These are phyloP conservation scores for Suillus subaureus DNA, from an alignment of 768 basidiomycete species.

Conservation along the genomic window DNA sequence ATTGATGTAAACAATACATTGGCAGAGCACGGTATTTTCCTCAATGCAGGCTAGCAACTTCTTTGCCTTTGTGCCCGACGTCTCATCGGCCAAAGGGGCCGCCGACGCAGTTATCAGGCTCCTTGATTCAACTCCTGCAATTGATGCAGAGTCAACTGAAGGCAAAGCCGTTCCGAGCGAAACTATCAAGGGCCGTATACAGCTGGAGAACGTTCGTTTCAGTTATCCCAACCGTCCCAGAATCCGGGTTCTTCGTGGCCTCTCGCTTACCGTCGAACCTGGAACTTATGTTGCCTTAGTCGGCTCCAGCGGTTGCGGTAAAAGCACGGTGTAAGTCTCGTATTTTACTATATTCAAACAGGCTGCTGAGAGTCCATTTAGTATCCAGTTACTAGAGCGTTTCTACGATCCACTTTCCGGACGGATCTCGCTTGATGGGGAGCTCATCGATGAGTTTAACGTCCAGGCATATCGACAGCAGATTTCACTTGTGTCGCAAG, in stretches of 20 bases:
- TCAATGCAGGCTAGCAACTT: slow-evolving; percentile 87
- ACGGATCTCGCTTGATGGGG: slow-evolving; percentile 70
- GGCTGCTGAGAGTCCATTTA: slow-evolving; percentile 25
- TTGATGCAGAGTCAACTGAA: slow-evolving; percentile 74
- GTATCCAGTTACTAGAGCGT: slow-evolving; percentile 82
- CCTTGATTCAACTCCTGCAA: slow-evolving; percentile 72
- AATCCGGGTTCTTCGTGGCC: slow-evolving; percentile 78
- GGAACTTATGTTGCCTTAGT: slow-evolving; percentile 83
- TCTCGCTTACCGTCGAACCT: slow-evolving; percentile 71
- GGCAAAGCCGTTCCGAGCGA: slow-evolving; percentile 54
- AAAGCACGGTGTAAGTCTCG: slow-evolving; percentile 69
- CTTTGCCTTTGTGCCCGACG: slow-evolving; percentile 85
- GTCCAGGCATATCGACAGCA: slow-evolving; percentile 87
- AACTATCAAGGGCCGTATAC: slow-evolving; percentile 60
- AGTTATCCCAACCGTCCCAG: slow-evolving; percentile 87
- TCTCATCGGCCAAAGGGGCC: slow-evolving; percentile 81
- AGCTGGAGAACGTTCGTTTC: slow-evolving; percentile 83
- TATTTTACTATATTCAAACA: neutral
- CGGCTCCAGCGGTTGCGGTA: slow-evolving; percentile 80
- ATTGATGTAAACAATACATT: neutral
- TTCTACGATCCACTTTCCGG: slow-evolving; percentile 84
- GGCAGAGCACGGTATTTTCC: slow-evolving; percentile 70
- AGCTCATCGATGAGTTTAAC: slow-evolving; percentile 75
- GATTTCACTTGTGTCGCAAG: slow-evolving; percentile 90
- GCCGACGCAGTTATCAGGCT: slow-evolving; percentile 74